Evolutionary conservation across 148 eudicot species (phyloP), one percentile per base, ranked within the genome.

Genomic region (Silene uniflora): DNA sequence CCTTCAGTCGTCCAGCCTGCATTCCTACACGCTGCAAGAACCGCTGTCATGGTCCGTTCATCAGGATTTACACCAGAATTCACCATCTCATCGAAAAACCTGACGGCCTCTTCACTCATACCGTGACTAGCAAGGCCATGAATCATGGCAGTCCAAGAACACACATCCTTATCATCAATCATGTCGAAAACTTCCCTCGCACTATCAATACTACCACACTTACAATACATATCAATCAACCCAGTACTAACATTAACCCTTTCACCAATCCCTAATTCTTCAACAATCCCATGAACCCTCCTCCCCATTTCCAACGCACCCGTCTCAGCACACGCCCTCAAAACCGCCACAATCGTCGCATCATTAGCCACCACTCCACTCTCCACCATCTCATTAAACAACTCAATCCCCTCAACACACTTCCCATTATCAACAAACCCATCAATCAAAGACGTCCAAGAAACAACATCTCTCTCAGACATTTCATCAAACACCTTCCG

Each of bases 61-160:
- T 86, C 87, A 3, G 89, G 89, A 49, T 64, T 72, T 39, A 86
- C 78, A 59, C 82, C 82, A 10, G 81, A 72, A 4, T 4, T 73
- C 39, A 47, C 46, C 89, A 86, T 82, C 62, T 80, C 78, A 12
- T 59, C 79, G 63, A 86, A 86, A 59, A 72, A 65, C 12, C 66
- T 10, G 2, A 84, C 14, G 35, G 87, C 85, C 29, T 80, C 82
- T 39, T 71, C 74, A 49, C 77, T 80, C 81, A 75, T 76, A 23
- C 89, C 89, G 67, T 86, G 87, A 74, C 75, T 84, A 4, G 84
- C 87, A 76, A 84, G 85, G 62, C 89, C 87, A 61, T 85, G 81
- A 73, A 86, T 86, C 82, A 86, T 84, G 7, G 85, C 85, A 68
- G 87, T 84, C 85, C 85, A 86, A 75, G 82, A 69, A 78, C 74